Evolutionary conservation across 345 rosid genomes (phyloP).

Genomic region (Syzygium aromaticum): DNA sequence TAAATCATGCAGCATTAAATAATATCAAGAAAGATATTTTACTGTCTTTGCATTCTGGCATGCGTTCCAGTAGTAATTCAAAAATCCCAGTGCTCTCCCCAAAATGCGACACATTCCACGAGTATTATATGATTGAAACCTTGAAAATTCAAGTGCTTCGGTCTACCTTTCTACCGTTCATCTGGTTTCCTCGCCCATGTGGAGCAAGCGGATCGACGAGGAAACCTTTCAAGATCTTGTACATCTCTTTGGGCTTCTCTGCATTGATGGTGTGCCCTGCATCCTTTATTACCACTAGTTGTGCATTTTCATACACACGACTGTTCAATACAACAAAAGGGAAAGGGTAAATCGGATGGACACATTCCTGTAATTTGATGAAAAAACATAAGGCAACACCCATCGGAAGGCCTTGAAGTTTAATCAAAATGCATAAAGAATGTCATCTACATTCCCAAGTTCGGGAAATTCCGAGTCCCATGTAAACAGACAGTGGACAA

Average conservation of each 20-base stretch:
- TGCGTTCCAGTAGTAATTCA: not conserved
- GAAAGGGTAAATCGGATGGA: not conserved
- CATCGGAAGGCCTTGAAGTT: not conserved
- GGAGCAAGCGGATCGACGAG: not conserved
- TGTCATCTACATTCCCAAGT: not conserved
- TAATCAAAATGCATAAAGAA: not conserved
- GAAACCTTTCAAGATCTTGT: not conserved
- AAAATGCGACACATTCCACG: not conserved
- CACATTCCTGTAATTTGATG: not conserved
- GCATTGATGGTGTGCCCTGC: conserved; percentile 4
- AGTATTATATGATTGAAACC: not conserved
- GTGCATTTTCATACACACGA: not conserved
- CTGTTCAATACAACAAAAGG: not conserved
- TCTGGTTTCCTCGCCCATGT: not conserved
- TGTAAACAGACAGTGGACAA: too few species aligned
- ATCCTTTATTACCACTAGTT: conserved; percentile 2
- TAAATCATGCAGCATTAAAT: not conserved
- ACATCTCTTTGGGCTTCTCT: conserved; percentile 7
- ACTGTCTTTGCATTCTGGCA: not conserved
- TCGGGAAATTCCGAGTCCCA: too few species aligned
- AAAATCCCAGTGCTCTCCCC: not conserved
- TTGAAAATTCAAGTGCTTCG: conserved; percentile 2
- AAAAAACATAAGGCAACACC: not conserved
- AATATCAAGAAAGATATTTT: not conserved
- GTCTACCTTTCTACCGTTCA: conserved; percentile 18